phyloP scores from a whole-genome alignment of 2,329 filamentous ascomycete genomes.

The Metarhizium humberi region DNA sequence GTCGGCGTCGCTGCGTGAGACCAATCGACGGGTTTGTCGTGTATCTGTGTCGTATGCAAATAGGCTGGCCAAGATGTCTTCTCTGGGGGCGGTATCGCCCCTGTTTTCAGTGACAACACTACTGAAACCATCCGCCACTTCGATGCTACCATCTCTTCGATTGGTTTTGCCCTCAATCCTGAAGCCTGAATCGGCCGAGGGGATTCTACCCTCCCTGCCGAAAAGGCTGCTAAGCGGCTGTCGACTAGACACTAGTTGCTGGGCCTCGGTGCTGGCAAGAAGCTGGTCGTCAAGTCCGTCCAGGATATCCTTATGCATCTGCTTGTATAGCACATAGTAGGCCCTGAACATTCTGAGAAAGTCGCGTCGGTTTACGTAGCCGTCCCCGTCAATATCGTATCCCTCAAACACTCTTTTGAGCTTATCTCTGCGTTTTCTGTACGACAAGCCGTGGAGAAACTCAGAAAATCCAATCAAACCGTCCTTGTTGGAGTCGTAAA shows the following conservation, averaged over 20 bases:
- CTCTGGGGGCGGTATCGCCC: slow-evolving; percentile 50
- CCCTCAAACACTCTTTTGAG: slow-evolving; percentile 71
- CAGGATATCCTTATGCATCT: slow-evolving; percentile 78
- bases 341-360: slow-evolving; percentile 87
- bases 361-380: slow-evolving; percentile 75
- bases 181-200: slow-evolving; percentile 46
- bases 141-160: slow-evolving; percentile 52
- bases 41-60: slow-evolving; percentile 31
- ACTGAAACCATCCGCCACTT: slow-evolving; percentile 48
- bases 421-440: slow-evolving; percentile 58
- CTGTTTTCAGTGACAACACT: slow-evolving; percentile 51
- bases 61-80: slow-evolving; percentile 48
- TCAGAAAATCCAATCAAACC: slow-evolving; percentile 87
- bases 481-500: slow-evolving; percentile 88
- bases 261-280: slow-evolving; percentile 64
- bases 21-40: slow-evolving; percentile 18
- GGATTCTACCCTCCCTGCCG: slow-evolving; percentile 61
- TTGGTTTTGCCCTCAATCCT: slow-evolving; percentile 58
- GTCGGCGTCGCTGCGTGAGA: slow-evolving; percentile 22
- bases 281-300: slow-evolving; percentile 70
- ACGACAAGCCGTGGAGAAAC: slow-evolving; percentile 75
- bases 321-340: slow-evolving; percentile 83
- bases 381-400: slow-evolving; percentile 85
- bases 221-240: slow-evolving; percentile 69
- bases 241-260: slow-evolving; percentile 65